These are phyloP conservation scores for Imleria badia DNA, from an alignment of 768 basidiomycete species.

Conservation along the genomic window DNA sequence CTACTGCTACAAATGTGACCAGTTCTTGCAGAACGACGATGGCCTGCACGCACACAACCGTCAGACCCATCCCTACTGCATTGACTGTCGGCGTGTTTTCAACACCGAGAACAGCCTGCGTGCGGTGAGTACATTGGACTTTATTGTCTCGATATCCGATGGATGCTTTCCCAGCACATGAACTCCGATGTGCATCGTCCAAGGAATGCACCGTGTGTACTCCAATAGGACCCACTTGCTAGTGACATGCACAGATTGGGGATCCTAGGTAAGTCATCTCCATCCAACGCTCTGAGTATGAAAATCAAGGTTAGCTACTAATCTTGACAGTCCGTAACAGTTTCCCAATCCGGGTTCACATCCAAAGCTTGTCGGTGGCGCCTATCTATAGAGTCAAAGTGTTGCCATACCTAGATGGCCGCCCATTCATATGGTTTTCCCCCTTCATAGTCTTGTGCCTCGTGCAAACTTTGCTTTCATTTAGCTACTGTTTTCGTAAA, in stretches of 20 bases:
- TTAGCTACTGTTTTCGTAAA: conserved; percentile 5
- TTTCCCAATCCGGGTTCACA: conserved; percentile 2
- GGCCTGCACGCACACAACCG: conserved; percentile 46
- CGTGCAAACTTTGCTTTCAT: conserved; percentile 15
- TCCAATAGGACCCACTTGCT: no score
- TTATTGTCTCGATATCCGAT: background rate
- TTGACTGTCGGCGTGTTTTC: conserved; percentile 45
- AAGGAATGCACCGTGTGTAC: no score
- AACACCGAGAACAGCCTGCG: conserved; percentile 18
- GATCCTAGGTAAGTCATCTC: no score
- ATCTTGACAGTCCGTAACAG: conserved; percentile 21
- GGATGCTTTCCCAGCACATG: conserved; percentile 40
- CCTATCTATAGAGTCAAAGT: background rate
- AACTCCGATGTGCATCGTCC: conserved; percentile 52
- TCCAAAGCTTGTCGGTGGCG: conserved; percentile 17
- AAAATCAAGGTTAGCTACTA: no score
- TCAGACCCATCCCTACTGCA: conserved; percentile 46
- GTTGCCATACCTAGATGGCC: conserved; percentile 17
- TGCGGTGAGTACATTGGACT: conserved; percentile 3
- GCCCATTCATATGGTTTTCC: conserved; percentile 16
- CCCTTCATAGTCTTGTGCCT: conserved; percentile 14
- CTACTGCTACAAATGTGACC: conserved; percentile 44
- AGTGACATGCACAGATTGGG: no score
- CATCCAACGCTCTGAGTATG: no score
- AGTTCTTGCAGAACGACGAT: conserved; percentile 38